Conservation (phyloP, 2,329 filamentous ascomycete genomes). For the Camillea tinctor region DNA sequence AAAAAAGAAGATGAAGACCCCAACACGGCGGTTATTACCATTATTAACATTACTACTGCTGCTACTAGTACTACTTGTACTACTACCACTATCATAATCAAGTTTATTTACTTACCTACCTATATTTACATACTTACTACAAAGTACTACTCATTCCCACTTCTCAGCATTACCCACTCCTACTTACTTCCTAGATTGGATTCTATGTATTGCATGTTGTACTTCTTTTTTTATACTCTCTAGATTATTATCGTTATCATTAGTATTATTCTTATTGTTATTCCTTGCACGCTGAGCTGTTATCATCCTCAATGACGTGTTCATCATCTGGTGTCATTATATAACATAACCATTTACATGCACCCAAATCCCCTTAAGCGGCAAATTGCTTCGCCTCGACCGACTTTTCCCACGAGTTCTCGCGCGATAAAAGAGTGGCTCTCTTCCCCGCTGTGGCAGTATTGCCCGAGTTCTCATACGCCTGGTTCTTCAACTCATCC, state of each 20-base stretch:
- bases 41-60: background rate
- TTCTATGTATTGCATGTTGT: too few species aligned
- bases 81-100: too few species aligned
- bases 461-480: background rate
- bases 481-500: background rate
- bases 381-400: background rate
- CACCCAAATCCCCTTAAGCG: background rate
- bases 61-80: too few species aligned
- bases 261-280: too few species aligned
- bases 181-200: too few species aligned
- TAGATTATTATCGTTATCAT: too few species aligned
- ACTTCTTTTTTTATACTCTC: too few species aligned
- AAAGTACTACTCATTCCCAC: too few species aligned
- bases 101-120: too few species aligned
- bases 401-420: background rate
- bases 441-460: background rate
- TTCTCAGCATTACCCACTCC: too few species aligned
- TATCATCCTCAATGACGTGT: background rate
- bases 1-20: background rate
- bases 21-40: background rate
- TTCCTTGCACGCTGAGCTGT: background rate
- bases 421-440: background rate
- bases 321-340: background rate
- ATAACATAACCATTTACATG: background rate
- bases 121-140: too few species aligned